A percentile compares a stretch with the other conserved stretches of the same genome.
These are phyloP conservation scores for Galerina sulciceps DNA, from an alignment of 768 basidiomycete species.

Conservation along the genomic window DNA sequence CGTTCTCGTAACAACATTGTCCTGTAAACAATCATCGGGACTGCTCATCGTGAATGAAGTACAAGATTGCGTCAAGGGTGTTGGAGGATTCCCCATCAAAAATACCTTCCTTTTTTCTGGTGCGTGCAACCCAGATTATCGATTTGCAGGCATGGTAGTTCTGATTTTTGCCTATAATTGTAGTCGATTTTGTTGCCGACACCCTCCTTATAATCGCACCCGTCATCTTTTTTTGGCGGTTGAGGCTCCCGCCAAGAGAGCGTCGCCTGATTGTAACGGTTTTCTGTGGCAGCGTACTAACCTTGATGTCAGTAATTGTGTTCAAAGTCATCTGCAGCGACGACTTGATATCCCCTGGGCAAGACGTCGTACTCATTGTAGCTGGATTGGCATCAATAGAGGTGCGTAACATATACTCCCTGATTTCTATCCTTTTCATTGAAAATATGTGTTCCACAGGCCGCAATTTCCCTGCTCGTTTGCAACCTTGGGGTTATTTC, in stretches of 20 bases:
- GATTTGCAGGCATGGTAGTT: not conserved
- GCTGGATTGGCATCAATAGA: not conserved
- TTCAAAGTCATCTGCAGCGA: not conserved
- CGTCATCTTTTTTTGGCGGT: not conserved
- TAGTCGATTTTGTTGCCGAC: not conserved
- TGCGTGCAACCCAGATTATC: not conserved
- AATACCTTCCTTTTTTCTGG: conserved; percentile 3
- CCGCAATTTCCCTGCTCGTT: not conserved
- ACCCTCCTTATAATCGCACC: not conserved
- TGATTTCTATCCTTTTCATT: not conserved
- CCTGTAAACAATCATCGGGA: not conserved
- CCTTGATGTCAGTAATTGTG: not conserved
- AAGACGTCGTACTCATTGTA: not conserved
- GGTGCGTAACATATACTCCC: not conserved
- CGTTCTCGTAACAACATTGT: not conserved
- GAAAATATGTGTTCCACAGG: not conserved
- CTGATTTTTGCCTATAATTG: not conserved
- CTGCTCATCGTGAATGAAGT: not conserved
- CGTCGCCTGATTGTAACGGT: not conserved
- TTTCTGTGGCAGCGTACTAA: not conserved
- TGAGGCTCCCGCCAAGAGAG: not conserved
- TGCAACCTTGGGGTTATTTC: not conserved
- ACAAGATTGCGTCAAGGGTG: not conserved
- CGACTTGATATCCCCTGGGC: not conserved
- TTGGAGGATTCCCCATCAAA: not conserved